Base-by-base conservation (phyloP, 1,139 yeast genomes). In the Yamadazyma oceani region DNA sequence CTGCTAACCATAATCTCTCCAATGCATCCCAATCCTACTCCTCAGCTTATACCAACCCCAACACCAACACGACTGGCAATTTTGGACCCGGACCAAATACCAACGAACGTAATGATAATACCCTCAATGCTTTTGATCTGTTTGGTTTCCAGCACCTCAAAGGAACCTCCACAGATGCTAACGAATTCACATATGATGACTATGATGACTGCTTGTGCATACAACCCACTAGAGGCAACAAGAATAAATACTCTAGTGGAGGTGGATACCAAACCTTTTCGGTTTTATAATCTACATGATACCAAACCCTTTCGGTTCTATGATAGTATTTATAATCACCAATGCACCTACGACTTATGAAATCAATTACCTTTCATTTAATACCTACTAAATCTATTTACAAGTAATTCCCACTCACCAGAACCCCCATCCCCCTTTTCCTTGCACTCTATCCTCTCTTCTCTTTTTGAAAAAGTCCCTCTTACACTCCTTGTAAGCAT, bases 401-500 rank as follows among this genome's bases (percentile, higher is more conserved):
- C 12, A 17, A 21, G 5, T 22, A 25, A 11, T 11, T 5, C 19
- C 8, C 5, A 19, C 8, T 19, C 43, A 62, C 70, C 70, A 70
- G 45, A 60, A 57, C 4, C 75, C 75, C 77, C 77, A 71, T 7
- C 77, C 77, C 25, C 67, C 66, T 44, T 57, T 62, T 0, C 78
- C 76, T 31, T 62, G 61, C 19, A 50, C 48, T 43, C 57, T 60
- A 43, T 71, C 76, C 38, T 59, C 52, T 43, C 55, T 65, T 48
- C 57, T 65, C 48, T 69, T 68, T 17, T 58, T 60, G 49, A 69
- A 71, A 82, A 96, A 90, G 52, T 85, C 95, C 55, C 81, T 81
- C 54, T 85, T 82, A 62, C 98, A 92, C 55, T 92, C 97, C 45
- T 89, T 73, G 56, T 90, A 92, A 0, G 97, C 96, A 50, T 84